These are phyloP conservation scores for Sparassis latifolia DNA, from an alignment of 1,284 basidiomycete species.

Conservation along the genomic window DNA sequence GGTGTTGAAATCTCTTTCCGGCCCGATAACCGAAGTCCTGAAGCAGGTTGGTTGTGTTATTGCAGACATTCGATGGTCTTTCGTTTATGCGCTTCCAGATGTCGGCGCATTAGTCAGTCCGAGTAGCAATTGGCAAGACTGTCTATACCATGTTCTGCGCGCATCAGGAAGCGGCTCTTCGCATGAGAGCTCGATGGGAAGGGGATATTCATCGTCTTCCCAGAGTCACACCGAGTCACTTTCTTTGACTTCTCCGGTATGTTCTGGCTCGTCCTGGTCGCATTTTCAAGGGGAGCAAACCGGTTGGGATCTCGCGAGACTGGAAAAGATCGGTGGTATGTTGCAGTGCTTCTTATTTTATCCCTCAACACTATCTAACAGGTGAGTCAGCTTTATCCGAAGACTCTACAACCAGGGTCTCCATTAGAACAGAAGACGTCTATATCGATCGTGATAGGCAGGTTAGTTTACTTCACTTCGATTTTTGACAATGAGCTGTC, in stretches of 20 bases:
- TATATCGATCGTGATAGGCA: constrained; percentile 6
- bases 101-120: constrained; percentile 15
- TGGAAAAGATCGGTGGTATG: too few species aligned
- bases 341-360: too few species aligned
- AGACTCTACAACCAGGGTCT: not conserved
- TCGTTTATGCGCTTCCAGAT: not conserved
- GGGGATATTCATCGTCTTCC: too few species aligned
- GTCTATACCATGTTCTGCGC: constrained; percentile 11
- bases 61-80: constrained; percentile 9
- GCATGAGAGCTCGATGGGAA: too few species aligned
- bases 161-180: too few species aligned
- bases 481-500: not conserved
- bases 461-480: constrained; percentile 1
- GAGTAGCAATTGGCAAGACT: constrained; percentile 21
- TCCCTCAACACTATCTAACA: not conserved
- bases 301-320: too few species aligned
- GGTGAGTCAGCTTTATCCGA: constrained; percentile 6
- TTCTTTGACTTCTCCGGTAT: too few species aligned
- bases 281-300: too few species aligned
- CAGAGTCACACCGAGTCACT: too few species aligned
- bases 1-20: constrained; percentile 6
- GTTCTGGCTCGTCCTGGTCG: too few species aligned
- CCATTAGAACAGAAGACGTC: constrained; percentile 1
- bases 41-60: not conserved
- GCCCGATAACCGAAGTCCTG: too few species aligned